phyloP scores from a whole-genome alignment of 1,284 basidiomycete genomes.

The Sanghuangporus sanghuang region DNA sequence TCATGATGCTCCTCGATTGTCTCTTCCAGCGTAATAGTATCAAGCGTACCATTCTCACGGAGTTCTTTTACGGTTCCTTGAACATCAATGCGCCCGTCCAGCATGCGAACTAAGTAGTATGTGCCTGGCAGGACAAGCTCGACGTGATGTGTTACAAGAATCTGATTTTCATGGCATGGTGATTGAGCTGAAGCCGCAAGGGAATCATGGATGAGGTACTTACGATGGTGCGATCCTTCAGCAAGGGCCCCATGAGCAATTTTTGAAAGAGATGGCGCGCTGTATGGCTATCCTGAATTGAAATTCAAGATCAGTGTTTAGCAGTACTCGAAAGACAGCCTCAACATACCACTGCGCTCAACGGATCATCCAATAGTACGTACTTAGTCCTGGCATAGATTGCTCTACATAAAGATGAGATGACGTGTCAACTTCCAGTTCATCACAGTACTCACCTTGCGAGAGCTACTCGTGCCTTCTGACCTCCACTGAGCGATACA shows the following conservation, averaged over 20 bases:
- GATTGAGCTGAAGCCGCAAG: neutral
- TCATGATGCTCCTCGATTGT: constrained; percentile 29
- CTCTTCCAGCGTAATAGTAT: constrained; percentile 49
- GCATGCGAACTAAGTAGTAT: constrained; percentile 65
- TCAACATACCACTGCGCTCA: constrained; percentile 58
- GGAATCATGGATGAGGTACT: neutral
- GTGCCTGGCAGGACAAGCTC: constrained; percentile 68
- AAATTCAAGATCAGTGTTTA: neutral
- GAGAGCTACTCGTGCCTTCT: constrained; percentile 66
- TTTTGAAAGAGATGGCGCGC: constrained; percentile 63
- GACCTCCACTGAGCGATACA: constrained; percentile 60
- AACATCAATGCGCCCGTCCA: constrained; percentile 67
- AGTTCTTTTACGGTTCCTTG: constrained; percentile 62
- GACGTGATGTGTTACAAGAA: constrained; percentile 72
- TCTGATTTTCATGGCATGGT: constrained; percentile 28
- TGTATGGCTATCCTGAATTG: constrained; percentile 64
- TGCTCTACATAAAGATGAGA: constrained; percentile 36
- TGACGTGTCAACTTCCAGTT: neutral
- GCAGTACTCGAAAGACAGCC: neutral
- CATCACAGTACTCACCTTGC: constrained; percentile 28
- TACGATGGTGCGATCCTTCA: constrained; percentile 65
- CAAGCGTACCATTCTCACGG: constrained; percentile 49
- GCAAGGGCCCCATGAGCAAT: constrained; percentile 57
- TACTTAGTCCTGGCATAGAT: constrained; percentile 63
- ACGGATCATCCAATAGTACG: constrained; percentile 66